phyloP scores from a whole-genome alignment of 2,329 filamentous ascomycete genomes.

The Sarocladium brachiariae region DNA sequence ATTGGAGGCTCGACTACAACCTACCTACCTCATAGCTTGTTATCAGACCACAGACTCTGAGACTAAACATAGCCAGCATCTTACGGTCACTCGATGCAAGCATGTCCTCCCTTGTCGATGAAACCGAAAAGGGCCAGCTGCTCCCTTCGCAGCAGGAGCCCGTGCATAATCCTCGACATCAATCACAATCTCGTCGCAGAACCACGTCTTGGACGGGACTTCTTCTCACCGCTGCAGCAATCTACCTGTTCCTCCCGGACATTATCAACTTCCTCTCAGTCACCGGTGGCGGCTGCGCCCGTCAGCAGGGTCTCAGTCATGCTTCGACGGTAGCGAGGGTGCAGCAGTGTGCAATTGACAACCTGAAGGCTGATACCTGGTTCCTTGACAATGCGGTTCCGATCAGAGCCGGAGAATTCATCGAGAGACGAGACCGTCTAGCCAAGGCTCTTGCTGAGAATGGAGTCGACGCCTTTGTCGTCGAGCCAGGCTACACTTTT shows the following conservation, averaged over 20 bases:
- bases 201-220: not conserved
- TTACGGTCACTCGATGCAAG: not conserved
- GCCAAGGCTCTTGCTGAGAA: constrained; percentile 46
- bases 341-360: constrained; percentile 44
- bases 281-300: not conserved
- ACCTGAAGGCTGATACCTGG: constrained; percentile 39
- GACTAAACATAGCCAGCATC: too few relatives aligned
- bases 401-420: constrained; percentile 43
- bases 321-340: constrained; percentile 12
- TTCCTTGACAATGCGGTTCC: constrained; percentile 44
- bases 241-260: not conserved
- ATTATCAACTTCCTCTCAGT: not conserved
- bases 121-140: not conserved
- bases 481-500: constrained; percentile 60
- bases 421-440: constrained; percentile 48
- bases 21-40: too few relatives aligned
- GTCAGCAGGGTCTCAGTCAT: not conserved
- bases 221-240: not conserved
- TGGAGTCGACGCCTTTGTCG: constrained; percentile 49
- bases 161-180: not conserved
- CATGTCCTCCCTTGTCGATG: not conserved
- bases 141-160: not conserved
- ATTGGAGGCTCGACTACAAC: not conserved
- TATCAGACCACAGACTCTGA: too few relatives aligned
- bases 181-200: not conserved